These are phyloP conservation scores for Lentinus brumalis DNA, from an alignment of 768 basidiomycete species.

Conservation along the genomic window DNA sequence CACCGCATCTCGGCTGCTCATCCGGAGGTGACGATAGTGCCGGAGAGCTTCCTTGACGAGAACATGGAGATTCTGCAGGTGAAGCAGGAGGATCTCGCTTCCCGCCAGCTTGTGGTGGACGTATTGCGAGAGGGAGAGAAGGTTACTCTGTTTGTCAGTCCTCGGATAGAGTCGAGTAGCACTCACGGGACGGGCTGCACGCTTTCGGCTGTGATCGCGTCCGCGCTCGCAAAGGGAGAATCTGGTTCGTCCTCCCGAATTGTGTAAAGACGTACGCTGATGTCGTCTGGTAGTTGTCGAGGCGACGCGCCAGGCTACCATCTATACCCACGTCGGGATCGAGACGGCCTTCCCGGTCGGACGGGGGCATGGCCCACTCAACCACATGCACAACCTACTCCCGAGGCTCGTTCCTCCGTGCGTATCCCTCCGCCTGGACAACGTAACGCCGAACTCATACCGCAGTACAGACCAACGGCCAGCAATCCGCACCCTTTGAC, in stretches of 20 bases:
- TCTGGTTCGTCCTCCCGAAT: conserved; percentile 14
- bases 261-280: not conserved
- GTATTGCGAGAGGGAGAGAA: conserved; percentile 48
- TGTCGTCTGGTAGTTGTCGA: conserved; percentile 45
- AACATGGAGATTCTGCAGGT: conserved; percentile 65
- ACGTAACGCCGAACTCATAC: not conserved
- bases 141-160: conserved; percentile 57
- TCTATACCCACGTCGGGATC: conserved; percentile 79
- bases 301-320: conserved; percentile 60
- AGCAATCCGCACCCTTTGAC: conserved; percentile 71
- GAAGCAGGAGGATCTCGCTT: conserved; percentile 22
- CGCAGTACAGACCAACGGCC: conserved; percentile 49
- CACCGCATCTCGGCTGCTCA: conserved; percentile 29
- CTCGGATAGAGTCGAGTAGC: conserved; percentile 62
- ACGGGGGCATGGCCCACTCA: conserved; percentile 79
- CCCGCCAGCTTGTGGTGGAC: conserved; percentile 57
- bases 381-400: conserved; percentile 72
- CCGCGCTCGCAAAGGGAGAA: conserved; percentile 56
- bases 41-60: conserved; percentile 49
- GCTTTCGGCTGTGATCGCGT: conserved; percentile 79
- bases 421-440: conserved; percentile 32
- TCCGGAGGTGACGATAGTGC: conserved; percentile 40
- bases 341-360: conserved; percentile 69
- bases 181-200: conserved; percentile 97
- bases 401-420: conserved; percentile 53